phyloP scores from a whole-genome alignment of 805 yeast genomes.

The Suhomyces prunicola region DNA sequence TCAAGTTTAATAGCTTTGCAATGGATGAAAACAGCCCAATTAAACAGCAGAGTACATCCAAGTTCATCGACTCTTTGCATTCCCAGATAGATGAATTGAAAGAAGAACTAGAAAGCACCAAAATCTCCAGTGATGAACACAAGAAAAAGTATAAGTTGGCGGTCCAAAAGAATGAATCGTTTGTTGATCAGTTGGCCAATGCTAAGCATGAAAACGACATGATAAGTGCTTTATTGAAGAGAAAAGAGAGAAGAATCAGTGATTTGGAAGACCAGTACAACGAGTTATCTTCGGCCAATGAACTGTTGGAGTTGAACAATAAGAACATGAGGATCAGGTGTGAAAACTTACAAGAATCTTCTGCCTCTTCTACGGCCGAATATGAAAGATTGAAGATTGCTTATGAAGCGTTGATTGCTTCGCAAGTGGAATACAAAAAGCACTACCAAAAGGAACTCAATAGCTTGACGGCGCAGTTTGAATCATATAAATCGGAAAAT shows the following conservation, averaged over 20 bases:
- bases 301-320: conserved; percentile 46
- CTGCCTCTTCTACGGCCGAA: conserved; percentile 46
- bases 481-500: conserved; percentile 34
- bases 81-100: conserved; percentile 42
- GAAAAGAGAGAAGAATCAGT: conserved; percentile 66
- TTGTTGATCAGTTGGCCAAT: conserved; percentile 63
- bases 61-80: conserved; percentile 55
- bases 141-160: conserved; percentile 50
- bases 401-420: conserved; percentile 53
- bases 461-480: conserved; percentile 35
- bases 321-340: conserved; percentile 50
- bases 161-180: conserved; percentile 48
- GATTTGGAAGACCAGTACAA: conserved; percentile 62
- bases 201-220: conserved; percentile 77
- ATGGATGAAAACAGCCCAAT: conserved; percentile 20
- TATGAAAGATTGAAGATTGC: conserved; percentile 54
- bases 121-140: conserved; percentile 43
- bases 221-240: conserved; percentile 59
- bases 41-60: conserved; percentile 20
- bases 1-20: neutral
- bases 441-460: conserved; percentile 46
- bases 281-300: conserved; percentile 45
- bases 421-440: conserved; percentile 51
- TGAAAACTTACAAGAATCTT: conserved; percentile 45
- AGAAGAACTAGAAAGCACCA: conserved; percentile 42